These are phyloP conservation scores for Puccinia novopanici DNA, from an alignment of 1,284 basidiomycete genomes.

Conservation along the genomic window DNA sequence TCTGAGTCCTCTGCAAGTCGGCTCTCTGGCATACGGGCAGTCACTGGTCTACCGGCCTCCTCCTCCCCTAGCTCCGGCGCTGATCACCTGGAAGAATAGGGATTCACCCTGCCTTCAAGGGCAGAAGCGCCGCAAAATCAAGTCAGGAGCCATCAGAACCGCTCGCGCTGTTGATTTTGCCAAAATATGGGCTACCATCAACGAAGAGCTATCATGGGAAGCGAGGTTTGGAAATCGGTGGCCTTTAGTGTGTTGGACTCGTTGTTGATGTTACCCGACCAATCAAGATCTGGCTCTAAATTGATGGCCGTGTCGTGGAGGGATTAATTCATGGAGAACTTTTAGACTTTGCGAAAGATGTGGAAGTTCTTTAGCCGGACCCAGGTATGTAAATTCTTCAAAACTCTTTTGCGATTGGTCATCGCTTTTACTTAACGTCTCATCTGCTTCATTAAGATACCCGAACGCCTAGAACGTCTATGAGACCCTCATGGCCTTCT, in stretches of 20 bases:
- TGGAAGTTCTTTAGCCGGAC: slow-evolving; percentile 82
- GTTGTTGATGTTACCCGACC: slow-evolving; percentile 62
- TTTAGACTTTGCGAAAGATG: slow-evolving; percentile 79
- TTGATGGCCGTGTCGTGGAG: slow-evolving; percentile 64
- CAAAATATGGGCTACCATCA: too few relatives aligned
- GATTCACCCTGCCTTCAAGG: too few relatives aligned
- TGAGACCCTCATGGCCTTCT: slow-evolving; percentile 86
- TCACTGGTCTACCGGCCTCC: too few relatives aligned
- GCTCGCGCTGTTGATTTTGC: too few relatives aligned
- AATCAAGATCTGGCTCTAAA: slow-evolving; percentile 63
- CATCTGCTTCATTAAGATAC: slow-evolving; percentile 60
- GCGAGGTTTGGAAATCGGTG: slow-evolving; percentile 94
- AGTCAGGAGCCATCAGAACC: too few relatives aligned
- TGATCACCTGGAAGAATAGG: too few relatives aligned
- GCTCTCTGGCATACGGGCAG: too few relatives aligned
- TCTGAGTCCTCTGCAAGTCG: too few relatives aligned
- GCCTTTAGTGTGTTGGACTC: too few relatives aligned
- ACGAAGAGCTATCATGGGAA: slow-evolving; percentile 90
- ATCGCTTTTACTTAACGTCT: neutral
- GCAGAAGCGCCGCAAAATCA: slow-evolving; percentile 14
- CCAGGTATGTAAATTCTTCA: slow-evolving; percentile 64
- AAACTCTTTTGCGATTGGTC: neutral
- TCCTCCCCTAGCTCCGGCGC: too few relatives aligned
- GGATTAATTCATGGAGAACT: slow-evolving; percentile 78
- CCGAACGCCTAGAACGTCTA: slow-evolving; percentile 91